These are phyloP conservation scores for Hemerocallis citrina DNA, from an alignment of 106 monocot genomes.

Conservation along the genomic window DNA sequence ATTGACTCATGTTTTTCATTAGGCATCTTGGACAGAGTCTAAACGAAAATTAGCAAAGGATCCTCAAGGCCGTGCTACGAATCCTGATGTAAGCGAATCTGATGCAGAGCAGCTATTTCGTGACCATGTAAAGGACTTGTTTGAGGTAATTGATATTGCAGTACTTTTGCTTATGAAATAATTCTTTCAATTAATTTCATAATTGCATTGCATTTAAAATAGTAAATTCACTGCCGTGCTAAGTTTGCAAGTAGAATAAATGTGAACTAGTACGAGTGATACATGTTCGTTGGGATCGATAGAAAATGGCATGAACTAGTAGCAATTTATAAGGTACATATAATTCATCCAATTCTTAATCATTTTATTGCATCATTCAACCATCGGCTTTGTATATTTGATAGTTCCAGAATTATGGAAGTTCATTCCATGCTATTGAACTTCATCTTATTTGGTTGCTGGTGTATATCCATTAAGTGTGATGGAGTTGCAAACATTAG, in stretches of 20 bases:
- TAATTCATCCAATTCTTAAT: too few species aligned
- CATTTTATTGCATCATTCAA: too few species aligned
- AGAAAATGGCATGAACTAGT: too few species aligned
- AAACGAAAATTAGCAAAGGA: slow-evolving; percentile 89
- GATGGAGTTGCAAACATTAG: too few species aligned
- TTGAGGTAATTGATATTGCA: slow-evolving; percentile 43
- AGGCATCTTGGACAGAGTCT: slow-evolving; percentile 96
- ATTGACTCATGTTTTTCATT: background rate
- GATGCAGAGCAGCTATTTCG: slow-evolving; percentile 81
- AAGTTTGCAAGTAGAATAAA: background rate
- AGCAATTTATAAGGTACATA: too few species aligned
- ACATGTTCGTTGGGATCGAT: background rate
- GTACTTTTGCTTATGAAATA: background rate
- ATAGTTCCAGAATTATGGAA: too few species aligned
- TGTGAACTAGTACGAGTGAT: background rate
- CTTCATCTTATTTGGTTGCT: too few species aligned
- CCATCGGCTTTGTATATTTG: too few species aligned
- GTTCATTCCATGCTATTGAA: too few species aligned
- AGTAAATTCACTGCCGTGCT: background rate
- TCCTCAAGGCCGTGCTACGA: slow-evolving; percentile 82
- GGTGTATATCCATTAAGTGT: too few species aligned
- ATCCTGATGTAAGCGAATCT: slow-evolving; percentile 56
- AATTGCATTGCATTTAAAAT: background rate
- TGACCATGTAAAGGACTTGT: slow-evolving; percentile 81
- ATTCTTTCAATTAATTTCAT: background rate